Conservation (phyloP, 1,139 yeast species). For the Hyphopichia wangnamkhiaoensis region DNA sequence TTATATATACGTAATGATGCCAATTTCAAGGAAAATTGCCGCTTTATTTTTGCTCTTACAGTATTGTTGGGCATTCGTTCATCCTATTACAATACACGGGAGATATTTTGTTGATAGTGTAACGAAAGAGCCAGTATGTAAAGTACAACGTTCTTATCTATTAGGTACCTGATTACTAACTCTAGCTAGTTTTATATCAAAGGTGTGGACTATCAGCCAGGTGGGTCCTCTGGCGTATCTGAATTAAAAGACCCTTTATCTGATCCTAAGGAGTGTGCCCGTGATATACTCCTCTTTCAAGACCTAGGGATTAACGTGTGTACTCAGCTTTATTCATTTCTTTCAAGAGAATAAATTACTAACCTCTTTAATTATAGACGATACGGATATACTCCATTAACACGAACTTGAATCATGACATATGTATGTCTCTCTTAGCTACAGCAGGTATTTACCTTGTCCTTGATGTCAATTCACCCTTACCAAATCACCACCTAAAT, state of each 20-base stretch:
- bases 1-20: too few relatives aligned
- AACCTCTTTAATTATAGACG: constrained; percentile 49
- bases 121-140: constrained; percentile 72
- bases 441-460: constrained; percentile 89
- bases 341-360: constrained; percentile 11
- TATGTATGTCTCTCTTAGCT: constrained; percentile 89
- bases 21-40: background rate
- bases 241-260: constrained; percentile 67
- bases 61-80: constrained; percentile 32
- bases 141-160: background rate
- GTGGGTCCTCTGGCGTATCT: constrained; percentile 74
- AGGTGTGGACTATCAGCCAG: constrained; percentile 88
- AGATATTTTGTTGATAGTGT: constrained; percentile 73
- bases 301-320: constrained; percentile 72
- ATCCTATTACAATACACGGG: constrained; percentile 65
- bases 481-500: constrained; percentile 73
- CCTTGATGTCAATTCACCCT: constrained; percentile 88
- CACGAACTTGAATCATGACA: constrained; percentile 81
- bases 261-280: constrained; percentile 63
- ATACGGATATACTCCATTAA: constrained; percentile 85
- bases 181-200: constrained; percentile 51
- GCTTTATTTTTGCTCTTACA: background rate
- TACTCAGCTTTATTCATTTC: constrained; percentile 5
- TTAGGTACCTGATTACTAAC: constrained; percentile 15
- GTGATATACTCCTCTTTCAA: constrained; percentile 75